These are phyloP conservation scores for Chrysanthemum lavandulifolium DNA, from an alignment of 129 eudicot species.

Conservation along the genomic window DNA sequence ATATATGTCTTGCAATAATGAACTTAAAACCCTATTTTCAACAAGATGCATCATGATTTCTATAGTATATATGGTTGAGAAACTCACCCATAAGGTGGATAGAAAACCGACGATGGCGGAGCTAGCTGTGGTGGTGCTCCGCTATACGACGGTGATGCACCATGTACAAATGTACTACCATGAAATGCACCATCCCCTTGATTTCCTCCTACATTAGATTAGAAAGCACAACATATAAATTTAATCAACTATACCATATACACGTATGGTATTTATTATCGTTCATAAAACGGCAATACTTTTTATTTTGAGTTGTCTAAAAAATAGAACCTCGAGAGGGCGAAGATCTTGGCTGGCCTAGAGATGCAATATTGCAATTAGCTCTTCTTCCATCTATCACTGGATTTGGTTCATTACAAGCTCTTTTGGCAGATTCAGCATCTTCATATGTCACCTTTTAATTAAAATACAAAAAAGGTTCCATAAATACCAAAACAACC, in stretches of 20 bases:
- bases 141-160: constrained; percentile 61
- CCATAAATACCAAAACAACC: too few relatives aligned
- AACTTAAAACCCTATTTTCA: too few relatives aligned
- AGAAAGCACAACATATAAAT: not conserved
- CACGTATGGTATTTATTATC: not conserved
- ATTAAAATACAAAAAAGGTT: not conserved
- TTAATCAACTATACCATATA: not conserved
- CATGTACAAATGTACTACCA: constrained; percentile 42
- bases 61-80: too few relatives aligned
- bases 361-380: constrained; percentile 87
- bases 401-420: constrained; percentile 85
- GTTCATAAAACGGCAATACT: too few relatives aligned
- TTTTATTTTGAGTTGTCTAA: too few relatives aligned
- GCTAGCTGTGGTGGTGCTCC: constrained; percentile 53
- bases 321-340: constrained; percentile 52
- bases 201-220: constrained; percentile 43
- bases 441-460: constrained; percentile 77
- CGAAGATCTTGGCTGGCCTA: constrained; percentile 79
- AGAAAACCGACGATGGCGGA: constrained; percentile 63
- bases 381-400: constrained; percentile 91
- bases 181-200: constrained; percentile 49
- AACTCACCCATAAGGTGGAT: constrained; percentile 90
- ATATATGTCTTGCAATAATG: too few relatives aligned
- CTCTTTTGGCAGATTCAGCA: constrained; percentile 73
- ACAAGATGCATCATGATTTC: too few relatives aligned